Evolutionary conservation across 2,329 filamentous ascomycete species (phyloP).

Genomic region (Pezicula neosporulosa): DNA sequence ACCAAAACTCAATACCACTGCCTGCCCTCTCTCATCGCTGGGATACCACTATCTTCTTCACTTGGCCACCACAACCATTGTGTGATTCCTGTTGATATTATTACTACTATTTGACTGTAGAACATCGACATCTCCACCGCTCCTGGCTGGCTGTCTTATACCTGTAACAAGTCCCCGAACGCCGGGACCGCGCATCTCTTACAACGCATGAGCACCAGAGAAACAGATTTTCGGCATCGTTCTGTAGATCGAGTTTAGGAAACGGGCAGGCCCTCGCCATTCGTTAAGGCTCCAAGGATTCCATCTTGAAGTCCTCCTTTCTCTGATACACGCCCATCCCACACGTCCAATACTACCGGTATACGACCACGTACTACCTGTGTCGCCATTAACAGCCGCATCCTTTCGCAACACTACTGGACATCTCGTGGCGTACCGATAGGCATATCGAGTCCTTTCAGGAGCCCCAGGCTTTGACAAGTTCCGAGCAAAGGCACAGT

Average conservation of each 20-base stretch:
- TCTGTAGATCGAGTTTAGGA: slow-evolving; percentile 16
- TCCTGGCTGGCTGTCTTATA: neutral
- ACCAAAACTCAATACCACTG: too few species aligned
- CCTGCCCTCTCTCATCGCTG: too few species aligned
- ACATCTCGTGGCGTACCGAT: slow-evolving; percentile 9
- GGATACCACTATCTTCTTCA: too few species aligned
- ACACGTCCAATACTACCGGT: neutral
- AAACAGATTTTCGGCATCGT: slow-evolving; percentile 16
- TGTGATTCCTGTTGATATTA: too few species aligned
- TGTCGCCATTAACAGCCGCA: slow-evolving; percentile 7
- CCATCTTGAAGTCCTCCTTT: slow-evolving; percentile 1
- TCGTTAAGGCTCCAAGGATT: neutral
- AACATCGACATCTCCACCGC: too few species aligned
- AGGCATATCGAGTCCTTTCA: slow-evolving; percentile 8
- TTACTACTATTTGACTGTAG: too few species aligned
- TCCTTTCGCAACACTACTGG: slow-evolving; percentile 1
- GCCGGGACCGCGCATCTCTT: slow-evolving; percentile 3
- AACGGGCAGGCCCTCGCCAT: slow-evolving; percentile 15
- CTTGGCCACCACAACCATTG: too few species aligned
- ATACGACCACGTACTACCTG: slow-evolving; percentile 3
- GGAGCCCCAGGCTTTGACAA: slow-evolving; percentile 12
- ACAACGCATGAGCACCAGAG: slow-evolving; percentile 7
- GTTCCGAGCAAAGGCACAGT: slow-evolving; percentile 12
- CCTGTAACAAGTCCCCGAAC: slow-evolving; percentile 2
- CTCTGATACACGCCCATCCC: neutral